phyloP scores from a whole-genome alignment of 2,329 filamentous ascomycete species.

The Fusarium phyllophilum region DNA sequence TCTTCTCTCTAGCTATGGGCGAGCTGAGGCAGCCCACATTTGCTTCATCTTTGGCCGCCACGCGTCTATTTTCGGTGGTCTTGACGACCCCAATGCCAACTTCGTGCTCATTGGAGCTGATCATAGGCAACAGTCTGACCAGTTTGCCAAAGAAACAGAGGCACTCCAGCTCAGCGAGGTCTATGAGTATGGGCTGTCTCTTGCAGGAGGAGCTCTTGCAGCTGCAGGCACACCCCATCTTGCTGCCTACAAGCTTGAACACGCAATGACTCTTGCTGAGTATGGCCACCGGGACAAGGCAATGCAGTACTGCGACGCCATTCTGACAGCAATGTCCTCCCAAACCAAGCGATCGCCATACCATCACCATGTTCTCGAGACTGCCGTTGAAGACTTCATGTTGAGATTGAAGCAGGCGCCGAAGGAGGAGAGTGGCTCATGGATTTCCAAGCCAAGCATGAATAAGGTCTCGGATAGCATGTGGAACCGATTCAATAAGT shows the following conservation, averaged over 20 bases:
- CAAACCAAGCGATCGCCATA: constrained; percentile 89
- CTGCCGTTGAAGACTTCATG: constrained; percentile 82
- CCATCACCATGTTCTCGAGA: constrained; percentile 79
- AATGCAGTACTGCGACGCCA: constrained; percentile 89
- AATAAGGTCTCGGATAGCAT: constrained; percentile 93
- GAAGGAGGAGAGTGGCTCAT: constrained; percentile 82
- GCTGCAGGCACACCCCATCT: constrained; percentile 79
- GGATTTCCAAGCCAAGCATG: constrained; percentile 95
- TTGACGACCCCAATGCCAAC: constrained; percentile 81
- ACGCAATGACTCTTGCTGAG: constrained; percentile 86
- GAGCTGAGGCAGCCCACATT: constrained; percentile 90
- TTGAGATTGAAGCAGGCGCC: constrained; percentile 87
- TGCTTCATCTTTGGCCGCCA: constrained; percentile 89
- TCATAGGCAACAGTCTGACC: constrained; percentile 75
- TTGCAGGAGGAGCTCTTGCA: constrained; percentile 66
- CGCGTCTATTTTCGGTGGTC: constrained; percentile 78
- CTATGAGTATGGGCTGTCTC: constrained; percentile 87
- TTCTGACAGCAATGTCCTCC: constrained; percentile 77
- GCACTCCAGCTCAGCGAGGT: constrained; percentile 94
- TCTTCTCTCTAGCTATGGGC: constrained; percentile 84
- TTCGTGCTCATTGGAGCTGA: constrained; percentile 89
- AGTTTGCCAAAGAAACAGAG: constrained; percentile 83
- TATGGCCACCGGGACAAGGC: constrained; percentile 85
- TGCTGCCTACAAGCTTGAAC: constrained; percentile 89
- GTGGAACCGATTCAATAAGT: constrained; percentile 94